A percentile compares a stretch with the other conserved stretches of the same genome.
phyloP scores from a whole-genome alignment of 768 basidiomycete genomes.

The Pleurotus djamor region DNA sequence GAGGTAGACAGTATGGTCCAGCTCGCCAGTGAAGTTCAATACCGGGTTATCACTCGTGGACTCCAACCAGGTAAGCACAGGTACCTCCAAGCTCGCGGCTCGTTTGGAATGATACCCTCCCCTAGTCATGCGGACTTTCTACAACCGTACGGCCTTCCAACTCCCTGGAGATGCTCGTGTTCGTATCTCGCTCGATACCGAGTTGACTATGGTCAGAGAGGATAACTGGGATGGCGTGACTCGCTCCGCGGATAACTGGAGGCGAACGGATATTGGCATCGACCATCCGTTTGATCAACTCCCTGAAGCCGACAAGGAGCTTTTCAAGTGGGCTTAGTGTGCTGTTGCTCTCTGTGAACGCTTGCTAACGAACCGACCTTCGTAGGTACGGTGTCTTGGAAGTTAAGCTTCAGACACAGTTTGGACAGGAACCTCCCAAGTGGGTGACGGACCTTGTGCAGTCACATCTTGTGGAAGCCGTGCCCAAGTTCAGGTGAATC shows the following conservation, averaged over 20 bases:
- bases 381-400: constrained; percentile 87
- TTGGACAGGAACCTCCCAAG: constrained; percentile 91
- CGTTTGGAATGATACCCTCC: background rate
- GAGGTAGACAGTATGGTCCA: constrained; percentile 96
- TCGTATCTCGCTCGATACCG: constrained; percentile 97
- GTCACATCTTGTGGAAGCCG: constrained; percentile 94
- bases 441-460: constrained; percentile 98
- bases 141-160: constrained; percentile 99
- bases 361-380: background rate
- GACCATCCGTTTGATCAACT: constrained; percentile 87
- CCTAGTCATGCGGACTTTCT: constrained; percentile 93
- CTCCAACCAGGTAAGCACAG: constrained; percentile 70
- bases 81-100: background rate
- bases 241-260: constrained; percentile 90
- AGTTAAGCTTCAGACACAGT: constrained; percentile 95
- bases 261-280: constrained; percentile 90
- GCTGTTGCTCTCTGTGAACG: background rate
- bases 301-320: constrained; percentile 75
- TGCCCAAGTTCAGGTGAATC: constrained; percentile 91
- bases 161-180: constrained; percentile 98
- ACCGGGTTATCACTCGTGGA: constrained; percentile 78
- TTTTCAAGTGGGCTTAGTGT: constrained; percentile 71
- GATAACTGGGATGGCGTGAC: constrained; percentile 89
- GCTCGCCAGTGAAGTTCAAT: constrained; percentile 96
- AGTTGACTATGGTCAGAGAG: constrained; percentile 91